Conservation (phyloP, 305 asterid species). For the Andrographis paniculata region DNA sequence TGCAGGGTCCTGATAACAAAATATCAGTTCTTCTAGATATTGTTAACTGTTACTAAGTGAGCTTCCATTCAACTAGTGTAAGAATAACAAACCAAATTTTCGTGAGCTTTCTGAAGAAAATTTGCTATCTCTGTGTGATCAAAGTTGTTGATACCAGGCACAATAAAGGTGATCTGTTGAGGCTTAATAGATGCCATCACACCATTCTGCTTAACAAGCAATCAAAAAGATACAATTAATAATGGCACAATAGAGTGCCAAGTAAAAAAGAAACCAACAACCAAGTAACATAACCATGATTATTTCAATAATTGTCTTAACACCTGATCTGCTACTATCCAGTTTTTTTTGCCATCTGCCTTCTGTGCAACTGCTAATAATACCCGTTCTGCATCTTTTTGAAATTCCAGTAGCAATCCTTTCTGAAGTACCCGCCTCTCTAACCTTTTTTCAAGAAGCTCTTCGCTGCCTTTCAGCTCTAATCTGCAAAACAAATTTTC, state of each 20-base stretch:
- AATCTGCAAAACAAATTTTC: constrained; percentile 36
- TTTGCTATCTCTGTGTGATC: constrained; percentile 62
- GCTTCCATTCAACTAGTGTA: constrained; percentile 13
- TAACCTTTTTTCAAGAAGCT: constrained; percentile 40
- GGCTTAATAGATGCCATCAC: constrained; percentile 73
- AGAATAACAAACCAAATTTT: constrained; percentile 55
- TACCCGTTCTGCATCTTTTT: constrained; percentile 76
- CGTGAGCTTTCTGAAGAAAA: constrained; percentile 67
- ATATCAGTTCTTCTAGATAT: constrained; percentile 11
- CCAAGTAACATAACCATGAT: constrained; percentile 34
- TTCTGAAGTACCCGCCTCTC: constrained; percentile 49
- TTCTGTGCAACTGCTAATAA: constrained; percentile 76
- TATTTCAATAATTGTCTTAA: constrained; percentile 22
- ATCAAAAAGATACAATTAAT: constrained; percentile 7
- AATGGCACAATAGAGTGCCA: constrained; percentile 15
- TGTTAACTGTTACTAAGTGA: constrained; percentile 14
- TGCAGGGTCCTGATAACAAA: constrained; percentile 59
- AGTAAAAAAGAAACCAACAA: constrained; percentile 19
- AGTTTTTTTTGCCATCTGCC: constrained; percentile 94
- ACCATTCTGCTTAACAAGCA: constrained; percentile 58
- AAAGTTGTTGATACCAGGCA: constrained; percentile 73
- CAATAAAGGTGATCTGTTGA: constrained; percentile 79
- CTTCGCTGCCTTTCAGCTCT: constrained; percentile 50
- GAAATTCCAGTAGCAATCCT: constrained; percentile 83
- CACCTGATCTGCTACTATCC: constrained; percentile 96